These are phyloP conservation scores for Trichoderma hamatum DNA, from an alignment of 2,329 filamentous ascomycete genomes.

Conservation along the genomic window DNA sequence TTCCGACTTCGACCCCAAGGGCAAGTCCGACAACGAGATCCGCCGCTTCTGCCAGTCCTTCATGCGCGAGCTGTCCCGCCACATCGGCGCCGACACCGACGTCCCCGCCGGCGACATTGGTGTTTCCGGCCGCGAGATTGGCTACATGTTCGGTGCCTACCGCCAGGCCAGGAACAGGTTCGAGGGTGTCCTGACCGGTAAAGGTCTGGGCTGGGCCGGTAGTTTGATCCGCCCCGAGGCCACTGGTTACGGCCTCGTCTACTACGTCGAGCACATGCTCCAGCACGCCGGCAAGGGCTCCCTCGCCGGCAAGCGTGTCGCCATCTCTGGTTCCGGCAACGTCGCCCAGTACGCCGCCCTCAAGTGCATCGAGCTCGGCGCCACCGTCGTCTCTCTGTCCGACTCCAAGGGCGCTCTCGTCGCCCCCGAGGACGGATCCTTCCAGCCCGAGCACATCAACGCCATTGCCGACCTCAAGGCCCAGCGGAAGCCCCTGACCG, in stretches of 20 bases:
- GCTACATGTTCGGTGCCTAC: constrained; percentile 94
- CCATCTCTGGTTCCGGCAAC: constrained; percentile 96
- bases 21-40: constrained; percentile 96
- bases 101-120: constrained; percentile 97
- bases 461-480: constrained; percentile 85
- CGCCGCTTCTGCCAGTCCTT: constrained; percentile 94
- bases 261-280: constrained; percentile 97
- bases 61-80: constrained; percentile 93
- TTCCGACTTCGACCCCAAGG: constrained; percentile 98
- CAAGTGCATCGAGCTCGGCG: constrained; percentile 95
- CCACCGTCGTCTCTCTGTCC: constrained; percentile 87
- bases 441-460: constrained; percentile 78
- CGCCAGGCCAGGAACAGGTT: constrained; percentile 84
- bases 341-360: constrained; percentile 97
- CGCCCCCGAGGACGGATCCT: constrained; percentile 68
- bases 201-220: constrained; percentile 92
- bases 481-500: constrained; percentile 78
- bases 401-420: constrained; percentile 88
- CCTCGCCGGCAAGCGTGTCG: constrained; percentile 89
- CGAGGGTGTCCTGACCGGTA: constrained; percentile 95
- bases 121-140: constrained; percentile 88
- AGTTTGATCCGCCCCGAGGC: constrained; percentile 94
- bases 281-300: constrained; percentile 82
- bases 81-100: constrained; percentile 95
- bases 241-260: constrained; percentile 93